Percentiles rank a stretch among this genome's conserved stretches.
These are phyloP conservation scores for Boletus tomentosulus DNA, from an alignment of 768 basidiomycete species.

Conservation along the genomic window DNA sequence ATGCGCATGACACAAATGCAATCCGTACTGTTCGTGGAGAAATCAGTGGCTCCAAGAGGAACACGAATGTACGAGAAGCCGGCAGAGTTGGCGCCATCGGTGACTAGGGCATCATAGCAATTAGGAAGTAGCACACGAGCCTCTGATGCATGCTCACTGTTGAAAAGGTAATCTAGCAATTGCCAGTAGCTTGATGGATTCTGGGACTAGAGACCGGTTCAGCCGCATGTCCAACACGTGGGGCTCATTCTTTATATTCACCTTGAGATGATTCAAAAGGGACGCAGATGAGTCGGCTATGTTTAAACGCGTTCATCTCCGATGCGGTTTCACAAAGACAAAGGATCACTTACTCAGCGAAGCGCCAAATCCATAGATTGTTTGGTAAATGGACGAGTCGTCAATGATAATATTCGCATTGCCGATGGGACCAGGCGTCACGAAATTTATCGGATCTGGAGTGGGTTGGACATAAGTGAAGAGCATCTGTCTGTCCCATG, in stretches of 20 bases:
- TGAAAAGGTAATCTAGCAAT: slow-evolving; percentile 56
- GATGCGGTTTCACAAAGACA: neutral
- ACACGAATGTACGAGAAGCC: slow-evolving; percentile 68
- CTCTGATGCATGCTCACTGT: slow-evolving; percentile 20
- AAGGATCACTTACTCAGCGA: slow-evolving; percentile 46
- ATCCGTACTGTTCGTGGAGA: slow-evolving; percentile 52
- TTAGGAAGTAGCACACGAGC: neutral
- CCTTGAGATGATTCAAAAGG: slow-evolving; percentile 63
- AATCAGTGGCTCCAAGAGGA: slow-evolving; percentile 71
- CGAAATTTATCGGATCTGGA: slow-evolving; percentile 31
- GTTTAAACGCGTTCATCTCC: neutral
- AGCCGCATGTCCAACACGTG: neutral
- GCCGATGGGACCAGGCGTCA: slow-evolving; percentile 47
- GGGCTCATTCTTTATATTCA: slow-evolving; percentile 13
- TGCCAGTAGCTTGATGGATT: slow-evolving; percentile 56
- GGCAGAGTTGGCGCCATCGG: slow-evolving; percentile 57
- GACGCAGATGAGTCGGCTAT: slow-evolving; percentile 70
- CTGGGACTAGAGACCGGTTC: slow-evolving; percentile 34
- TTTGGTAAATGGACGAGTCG: slow-evolving; percentile 53
- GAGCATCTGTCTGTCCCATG: slow-evolving; percentile 29
- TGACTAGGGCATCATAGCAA: slow-evolving; percentile 28
- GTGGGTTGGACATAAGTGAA: slow-evolving; percentile 30
- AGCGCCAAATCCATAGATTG: slow-evolving; percentile 64
- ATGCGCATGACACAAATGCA: neutral
- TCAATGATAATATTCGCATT: slow-evolving; percentile 61